Base-by-base conservation (phyloP, 148 eudicot genomes). In the Nepenthes mirabilis region DNA sequence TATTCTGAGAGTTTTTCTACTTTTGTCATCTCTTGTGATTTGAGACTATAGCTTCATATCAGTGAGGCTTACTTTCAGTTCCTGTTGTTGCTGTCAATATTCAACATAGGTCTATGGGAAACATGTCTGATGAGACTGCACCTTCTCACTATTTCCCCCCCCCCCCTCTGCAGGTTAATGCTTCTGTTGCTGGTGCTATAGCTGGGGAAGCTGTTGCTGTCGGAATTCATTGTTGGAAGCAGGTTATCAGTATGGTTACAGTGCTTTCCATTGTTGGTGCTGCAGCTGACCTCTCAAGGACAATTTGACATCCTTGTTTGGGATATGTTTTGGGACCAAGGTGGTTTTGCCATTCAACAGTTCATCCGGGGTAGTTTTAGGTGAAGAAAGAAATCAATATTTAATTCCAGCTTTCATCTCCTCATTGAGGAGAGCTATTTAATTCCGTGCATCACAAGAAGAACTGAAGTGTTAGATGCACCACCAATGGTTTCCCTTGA, bases 131-230 rank as follows among this genome's bases (percentile, higher is more conserved):
- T 40, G 43, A 2, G 43, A 40, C 43, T 40, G 7, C 43, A 3
- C 7, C 43, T 40, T 40, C 43, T 2, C 7, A 7, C 43, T 2
- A 43, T 3, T 49, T 49, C n/a, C n/a, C n/a, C n/a, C n/a, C n/a
- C n/a, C n/a, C n/a, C n/a, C n/a, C 49, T 53, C 13, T 69, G 64
- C 70, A 87, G 95, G 61, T 87, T 45, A 90, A 90, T 72, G 78
- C 86, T 34, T 73, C 85, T 55, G 66, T 78, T 37, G 97, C 88
- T 0, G 95, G 97, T 43, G 88, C 75, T 51, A 70, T 84, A 51
- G 91, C 90, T 23, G 97, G 97, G 11, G 88, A 83, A 34, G 79
- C 84, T 59, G 52, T 81, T 55, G 90, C 85, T 70, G 81, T 72
- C 50, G 75, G 90, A 47, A 68, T 84, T 43, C 85, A 81, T 40